A percentile compares a stretch with the other conserved stretches of the same genome.
Evolutionary conservation across 176 grass and related monocot genomes (phyloP).

Genomic region (Alopecurus myosuroides): DNA sequence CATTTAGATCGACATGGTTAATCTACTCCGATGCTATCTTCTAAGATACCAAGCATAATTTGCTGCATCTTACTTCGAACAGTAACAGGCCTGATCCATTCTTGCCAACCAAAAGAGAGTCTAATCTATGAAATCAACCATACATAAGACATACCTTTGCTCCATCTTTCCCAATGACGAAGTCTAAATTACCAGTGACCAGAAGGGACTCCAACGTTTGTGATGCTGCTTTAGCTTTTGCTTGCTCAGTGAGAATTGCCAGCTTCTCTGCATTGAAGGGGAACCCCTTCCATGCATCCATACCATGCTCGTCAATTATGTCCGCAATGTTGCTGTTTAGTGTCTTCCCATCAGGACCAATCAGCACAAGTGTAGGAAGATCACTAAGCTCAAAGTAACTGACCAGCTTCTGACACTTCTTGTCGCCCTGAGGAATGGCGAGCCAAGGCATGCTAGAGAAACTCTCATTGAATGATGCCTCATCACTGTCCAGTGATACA

Average conservation of each 20-base stretch:
- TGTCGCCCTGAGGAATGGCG: slow-evolving; percentile 70
- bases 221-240: slow-evolving; percentile 49
- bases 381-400: slow-evolving; percentile 67
- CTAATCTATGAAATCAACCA: slow-evolving; percentile 3
- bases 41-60: neutral
- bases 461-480: slow-evolving; percentile 37
- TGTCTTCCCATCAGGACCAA: slow-evolving; percentile 88
- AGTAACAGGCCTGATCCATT: neutral
- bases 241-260: slow-evolving; percentile 53
- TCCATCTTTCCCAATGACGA: slow-evolving; percentile 53
- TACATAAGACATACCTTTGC: slow-evolving; percentile 43
- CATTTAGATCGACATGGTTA: neutral
- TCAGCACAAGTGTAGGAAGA: slow-evolving; percentile 64
- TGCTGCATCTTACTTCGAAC: neutral
- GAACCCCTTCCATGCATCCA: slow-evolving; percentile 70
- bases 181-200: slow-evolving; percentile 48
- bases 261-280: slow-evolving; percentile 74
- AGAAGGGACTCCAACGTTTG: slow-evolving; percentile 82
- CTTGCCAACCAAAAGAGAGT: neutral
- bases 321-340: slow-evolving; percentile 47
- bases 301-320: slow-evolving; percentile 66
- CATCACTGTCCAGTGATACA: slow-evolving; percentile 46
- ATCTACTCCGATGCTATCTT: neutral
- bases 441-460: slow-evolving; percentile 71
- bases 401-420: slow-evolving; percentile 48